Evolutionary conservation across 1,284 basidiomycete genomes (phyloP).

Genomic region (Chalciporus sp.): DNA sequence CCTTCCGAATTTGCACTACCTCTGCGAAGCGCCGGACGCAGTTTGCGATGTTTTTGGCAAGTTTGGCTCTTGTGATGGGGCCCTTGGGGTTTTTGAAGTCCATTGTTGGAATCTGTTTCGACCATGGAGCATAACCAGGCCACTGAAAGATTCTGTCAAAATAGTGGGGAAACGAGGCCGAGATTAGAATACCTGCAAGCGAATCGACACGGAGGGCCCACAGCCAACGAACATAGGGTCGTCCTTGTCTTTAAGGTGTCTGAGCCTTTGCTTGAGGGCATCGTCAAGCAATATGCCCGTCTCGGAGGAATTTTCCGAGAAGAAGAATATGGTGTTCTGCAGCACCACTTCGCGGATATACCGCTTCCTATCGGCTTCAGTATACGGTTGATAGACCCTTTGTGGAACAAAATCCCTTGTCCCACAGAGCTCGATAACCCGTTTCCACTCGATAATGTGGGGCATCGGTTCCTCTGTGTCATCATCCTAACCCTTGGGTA

Average conservation of each 20-base stretch:
- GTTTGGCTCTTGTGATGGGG: conserved; percentile 66
- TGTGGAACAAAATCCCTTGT: conserved; percentile 61
- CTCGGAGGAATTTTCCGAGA: conserved; percentile 48
- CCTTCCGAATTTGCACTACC: conserved; percentile 32
- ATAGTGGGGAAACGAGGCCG: background rate
- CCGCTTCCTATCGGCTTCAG: conserved; percentile 69
- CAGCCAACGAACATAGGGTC: conserved; percentile 65
- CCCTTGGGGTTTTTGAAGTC: conserved; percentile 75
- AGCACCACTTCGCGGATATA: conserved; percentile 71
- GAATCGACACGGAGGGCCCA: conserved; percentile 76
- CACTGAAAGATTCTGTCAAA: conserved; percentile 46
- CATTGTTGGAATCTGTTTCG: conserved; percentile 74
- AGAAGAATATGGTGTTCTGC: conserved; percentile 65
- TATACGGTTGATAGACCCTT: conserved; percentile 69
- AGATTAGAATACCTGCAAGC: conserved; percentile 54
- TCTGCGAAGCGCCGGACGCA: conserved; percentile 59
- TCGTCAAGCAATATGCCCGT: conserved; percentile 61
- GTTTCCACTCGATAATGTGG: conserved; percentile 33
- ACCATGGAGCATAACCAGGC: conserved; percentile 77
- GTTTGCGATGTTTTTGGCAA: conserved; percentile 70
- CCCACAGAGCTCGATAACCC: conserved; percentile 22
- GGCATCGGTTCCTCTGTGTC: conserved; percentile 23
- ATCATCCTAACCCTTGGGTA: conserved; percentile 25
- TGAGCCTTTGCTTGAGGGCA: conserved; percentile 47
- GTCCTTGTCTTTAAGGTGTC: conserved; percentile 50